phyloP scores from a whole-genome alignment of 441 rosid genomes.

The Populus hybrid region DNA sequence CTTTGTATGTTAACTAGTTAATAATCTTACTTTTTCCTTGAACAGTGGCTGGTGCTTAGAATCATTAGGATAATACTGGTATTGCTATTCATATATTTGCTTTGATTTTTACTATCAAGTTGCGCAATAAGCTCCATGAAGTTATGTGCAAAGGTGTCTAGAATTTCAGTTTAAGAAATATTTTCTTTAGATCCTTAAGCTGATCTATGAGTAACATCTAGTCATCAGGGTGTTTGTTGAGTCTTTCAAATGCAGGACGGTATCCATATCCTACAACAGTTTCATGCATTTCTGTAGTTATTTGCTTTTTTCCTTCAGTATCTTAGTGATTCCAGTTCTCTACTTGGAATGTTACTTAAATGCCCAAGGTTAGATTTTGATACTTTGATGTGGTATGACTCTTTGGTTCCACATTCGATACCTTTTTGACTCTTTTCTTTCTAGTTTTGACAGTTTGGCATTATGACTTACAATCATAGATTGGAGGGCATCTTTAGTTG shows the following conservation, averaged over 20 bases:
- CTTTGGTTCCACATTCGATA: not conserved
- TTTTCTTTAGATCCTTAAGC: not conserved
- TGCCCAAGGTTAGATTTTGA: not conserved
- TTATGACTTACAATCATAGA: not conserved
- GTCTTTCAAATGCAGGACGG: not conserved
- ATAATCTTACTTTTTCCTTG: not conserved
- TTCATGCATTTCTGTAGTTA: not conserved
- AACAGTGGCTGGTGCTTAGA: not conserved
- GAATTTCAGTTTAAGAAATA: not conserved
- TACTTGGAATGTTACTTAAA: not conserved
- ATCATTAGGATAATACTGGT: slow-evolving; percentile 4
- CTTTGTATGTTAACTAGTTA: not conserved
- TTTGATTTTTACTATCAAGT: not conserved
- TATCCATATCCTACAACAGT: not conserved
- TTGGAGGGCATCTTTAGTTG: not conserved
- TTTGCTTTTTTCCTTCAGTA: not conserved
- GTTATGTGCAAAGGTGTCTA: not conserved
- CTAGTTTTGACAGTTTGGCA: not conserved
- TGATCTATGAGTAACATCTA: not conserved
- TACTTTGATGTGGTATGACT: not conserved
- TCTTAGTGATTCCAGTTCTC: not conserved
- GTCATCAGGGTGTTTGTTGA: not conserved
- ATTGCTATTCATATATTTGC: not conserved
- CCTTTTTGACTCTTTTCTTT: not conserved
- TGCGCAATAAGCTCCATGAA: not conserved